Evolutionary conservation across 2,329 filamentous ascomycete genomes (phyloP).

Genomic region (Leptographium radiaticola): DNA sequence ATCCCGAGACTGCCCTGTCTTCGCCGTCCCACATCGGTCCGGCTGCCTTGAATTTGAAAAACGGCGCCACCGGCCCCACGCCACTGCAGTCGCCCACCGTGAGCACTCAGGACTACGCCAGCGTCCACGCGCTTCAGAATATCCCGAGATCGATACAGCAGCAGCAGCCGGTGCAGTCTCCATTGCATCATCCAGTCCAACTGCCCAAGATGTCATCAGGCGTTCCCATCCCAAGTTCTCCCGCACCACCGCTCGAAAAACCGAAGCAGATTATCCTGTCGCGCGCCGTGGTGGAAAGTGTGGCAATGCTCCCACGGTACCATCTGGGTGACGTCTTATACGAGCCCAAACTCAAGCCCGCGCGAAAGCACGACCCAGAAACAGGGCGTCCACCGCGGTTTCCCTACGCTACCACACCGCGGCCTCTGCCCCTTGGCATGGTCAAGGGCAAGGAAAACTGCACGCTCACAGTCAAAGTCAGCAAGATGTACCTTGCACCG

Average conservation of each 20-base stretch:
- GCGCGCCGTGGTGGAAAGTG: slow-evolving; percentile 56
- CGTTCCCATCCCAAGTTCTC: background rate
- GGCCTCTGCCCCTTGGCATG: slow-evolving; percentile 61
- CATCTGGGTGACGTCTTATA: slow-evolving; percentile 83
- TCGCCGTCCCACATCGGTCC: slow-evolving; percentile 24
- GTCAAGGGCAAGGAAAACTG: slow-evolving; percentile 72
- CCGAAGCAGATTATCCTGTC: slow-evolving; percentile 55
- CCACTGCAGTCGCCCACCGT: slow-evolving; percentile 32
- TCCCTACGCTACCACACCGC: slow-evolving; percentile 39
- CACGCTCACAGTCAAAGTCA: slow-evolving; percentile 78
- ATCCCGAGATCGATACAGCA: slow-evolving; percentile 20
- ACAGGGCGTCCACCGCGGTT: slow-evolving; percentile 28
- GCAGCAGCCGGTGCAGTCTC: slow-evolving; percentile 8
- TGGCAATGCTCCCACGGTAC: slow-evolving; percentile 56
- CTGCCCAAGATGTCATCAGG: background rate
- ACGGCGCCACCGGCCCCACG: slow-evolving; percentile 33
- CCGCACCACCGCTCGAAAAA: slow-evolving; percentile 22
- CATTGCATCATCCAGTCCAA: background rate
- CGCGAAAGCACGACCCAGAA: slow-evolving; percentile 35
- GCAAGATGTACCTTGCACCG: slow-evolving; percentile 60
- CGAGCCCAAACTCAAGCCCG: slow-evolving; percentile 48
- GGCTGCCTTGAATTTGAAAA: slow-evolving; percentile 25
- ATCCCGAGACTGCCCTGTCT: slow-evolving; percentile 30
- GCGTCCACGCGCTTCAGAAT: slow-evolving; percentile 29
- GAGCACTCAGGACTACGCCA: slow-evolving; percentile 19